Percentiles rank a stretch among this genome's conserved stretches.
Conservation (phyloP, 2,329 filamentous ascomycete genomes). For the Trichoderma citrinoviride region DNA sequence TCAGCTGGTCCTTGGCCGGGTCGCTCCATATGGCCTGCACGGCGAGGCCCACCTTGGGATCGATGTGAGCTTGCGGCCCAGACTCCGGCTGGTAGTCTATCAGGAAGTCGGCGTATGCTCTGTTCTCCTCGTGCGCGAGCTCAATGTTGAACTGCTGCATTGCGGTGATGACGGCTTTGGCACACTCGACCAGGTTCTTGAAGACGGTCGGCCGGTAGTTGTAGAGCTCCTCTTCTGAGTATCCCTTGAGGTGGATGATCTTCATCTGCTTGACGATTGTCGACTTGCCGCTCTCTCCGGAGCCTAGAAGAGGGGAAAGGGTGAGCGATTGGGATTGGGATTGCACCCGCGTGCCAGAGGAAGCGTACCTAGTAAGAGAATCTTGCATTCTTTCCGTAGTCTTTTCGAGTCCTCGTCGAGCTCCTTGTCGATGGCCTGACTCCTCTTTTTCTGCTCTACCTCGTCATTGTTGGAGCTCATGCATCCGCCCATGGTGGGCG, state of each 20-base stretch:
- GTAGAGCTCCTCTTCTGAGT: conserved; percentile 87
- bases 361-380: conserved; percentile 79
- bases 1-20: conserved; percentile 73
- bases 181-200: conserved; percentile 97
- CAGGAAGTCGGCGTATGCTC: conserved; percentile 74
- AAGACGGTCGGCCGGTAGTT: conserved; percentile 96
- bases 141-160: conserved; percentile 91
- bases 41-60: conserved; percentile 76
- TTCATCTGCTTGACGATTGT: conserved; percentile 99
- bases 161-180: conserved; percentile 85
- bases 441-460: conserved; percentile 91
- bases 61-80: conserved; percentile 81
- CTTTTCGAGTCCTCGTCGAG: conserved; percentile 93
- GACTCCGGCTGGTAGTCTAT: conserved; percentile 86
- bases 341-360: not conserved
- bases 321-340: not conserved
- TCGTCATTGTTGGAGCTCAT: conserved; percentile 87
- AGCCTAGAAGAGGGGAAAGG: conserved; percentile 60
- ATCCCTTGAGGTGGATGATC: conserved; percentile 98
- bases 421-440: conserved; percentile 89
- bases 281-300: conserved; percentile 97
- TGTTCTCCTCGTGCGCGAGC: conserved; percentile 68
- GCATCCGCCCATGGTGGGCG: conserved; percentile 78
- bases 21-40: conserved; percentile 89
- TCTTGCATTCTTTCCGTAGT: conserved; percentile 97